Percentiles rank a stretch among this genome's conserved stretches.
Conservation (phyloP, 768 basidiomycete species). For the Termitomyces eurrhizus region DNA sequence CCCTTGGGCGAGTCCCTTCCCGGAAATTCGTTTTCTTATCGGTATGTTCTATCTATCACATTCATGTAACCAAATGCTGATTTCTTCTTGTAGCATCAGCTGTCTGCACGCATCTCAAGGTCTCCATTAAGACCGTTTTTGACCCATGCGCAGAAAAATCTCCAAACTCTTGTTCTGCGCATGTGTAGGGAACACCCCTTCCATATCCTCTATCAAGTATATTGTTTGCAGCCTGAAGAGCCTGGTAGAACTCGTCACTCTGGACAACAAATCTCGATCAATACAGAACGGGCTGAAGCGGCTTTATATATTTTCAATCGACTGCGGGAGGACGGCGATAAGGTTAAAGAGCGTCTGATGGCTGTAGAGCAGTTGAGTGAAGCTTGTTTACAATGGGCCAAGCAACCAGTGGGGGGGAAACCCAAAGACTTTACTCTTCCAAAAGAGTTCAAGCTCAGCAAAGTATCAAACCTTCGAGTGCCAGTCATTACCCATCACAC, state of each 20-base stretch:
- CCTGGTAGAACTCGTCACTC: slow-evolving; percentile 39
- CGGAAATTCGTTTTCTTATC: slow-evolving; percentile 89
- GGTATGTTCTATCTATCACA: slow-evolving; percentile 24
- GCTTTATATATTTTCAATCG: slow-evolving; percentile 59
- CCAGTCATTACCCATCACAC: slow-evolving; percentile 79
- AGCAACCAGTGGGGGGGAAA: slow-evolving; percentile 43
- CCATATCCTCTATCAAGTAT: slow-evolving; percentile 89
- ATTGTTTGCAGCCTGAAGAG: slow-evolving; percentile 53
- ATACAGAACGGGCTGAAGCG: slow-evolving; percentile 58
- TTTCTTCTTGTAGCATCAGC: slow-evolving; percentile 57
- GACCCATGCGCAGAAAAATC: slow-evolving; percentile 41
- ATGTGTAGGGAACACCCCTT: slow-evolving; percentile 93
- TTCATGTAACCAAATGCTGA: background rate
- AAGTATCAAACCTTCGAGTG: slow-evolving; percentile 55
- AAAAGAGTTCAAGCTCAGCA: slow-evolving; percentile 36
- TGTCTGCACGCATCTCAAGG: slow-evolving; percentile 81
- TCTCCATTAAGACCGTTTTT: slow-evolving; percentile 21
- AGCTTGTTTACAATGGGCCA: slow-evolving; percentile 74
- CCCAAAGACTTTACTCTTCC: slow-evolving; percentile 37
- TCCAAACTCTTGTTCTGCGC: slow-evolving; percentile 62
- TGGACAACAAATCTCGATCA: slow-evolving; percentile 38
- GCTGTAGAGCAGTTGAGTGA: slow-evolving; percentile 59
- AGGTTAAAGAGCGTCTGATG: slow-evolving; percentile 33
- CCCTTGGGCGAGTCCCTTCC: slow-evolving; percentile 66
- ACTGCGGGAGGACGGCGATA: slow-evolving; percentile 35